Conservation (phyloP, 768 basidiomycete species). For the Gymnopilus dilepis region DNA sequence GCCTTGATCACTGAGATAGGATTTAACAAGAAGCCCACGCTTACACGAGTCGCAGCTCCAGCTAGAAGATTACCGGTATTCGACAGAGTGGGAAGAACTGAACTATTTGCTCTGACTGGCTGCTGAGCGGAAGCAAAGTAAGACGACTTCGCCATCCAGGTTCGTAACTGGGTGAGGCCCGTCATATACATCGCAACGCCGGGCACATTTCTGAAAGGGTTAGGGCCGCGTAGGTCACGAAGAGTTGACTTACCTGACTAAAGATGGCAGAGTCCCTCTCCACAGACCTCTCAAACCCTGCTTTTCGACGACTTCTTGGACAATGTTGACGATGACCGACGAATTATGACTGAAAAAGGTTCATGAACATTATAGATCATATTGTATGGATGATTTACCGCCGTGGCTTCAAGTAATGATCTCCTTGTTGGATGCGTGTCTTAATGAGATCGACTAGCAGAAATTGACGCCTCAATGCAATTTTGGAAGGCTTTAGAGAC, state of each 20-base stretch:
- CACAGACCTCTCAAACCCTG: conserved; percentile 80
- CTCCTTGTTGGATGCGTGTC: conserved; percentile 88
- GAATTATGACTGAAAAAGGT: conserved; percentile 31
- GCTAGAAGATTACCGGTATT: conserved; percentile 84
- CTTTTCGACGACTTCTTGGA: conserved; percentile 60
- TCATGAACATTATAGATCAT: neutral
- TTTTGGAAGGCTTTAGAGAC: neutral
- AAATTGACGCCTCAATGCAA: conserved; percentile 1
- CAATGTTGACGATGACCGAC: conserved; percentile 52
- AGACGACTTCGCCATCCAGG: conserved; percentile 71
- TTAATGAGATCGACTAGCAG: conserved; percentile 84
- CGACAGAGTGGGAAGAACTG: conserved; percentile 73
- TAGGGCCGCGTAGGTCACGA: neutral
- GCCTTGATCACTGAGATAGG: conserved; percentile 93
- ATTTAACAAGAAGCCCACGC: conserved; percentile 84
- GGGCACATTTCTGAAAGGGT: conserved; percentile 75
- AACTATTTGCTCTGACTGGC: conserved; percentile 38
- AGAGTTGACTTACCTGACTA: conserved; percentile 59
- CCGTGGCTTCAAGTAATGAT: conserved; percentile 43
- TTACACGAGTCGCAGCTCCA: conserved; percentile 81
- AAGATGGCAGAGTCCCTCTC: conserved; percentile 85
- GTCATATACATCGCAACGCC: conserved; percentile 95
- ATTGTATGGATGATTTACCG: conserved; percentile 36
- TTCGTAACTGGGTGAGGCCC: conserved; percentile 80
- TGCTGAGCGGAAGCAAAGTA: conserved; percentile 58